A percentile compares a stretch with the other conserved stretches of the same genome.
These are phyloP conservation scores for Plantago lanceolata DNA, from an alignment of 305 asterid genomes.

Conservation along the genomic window DNA sequence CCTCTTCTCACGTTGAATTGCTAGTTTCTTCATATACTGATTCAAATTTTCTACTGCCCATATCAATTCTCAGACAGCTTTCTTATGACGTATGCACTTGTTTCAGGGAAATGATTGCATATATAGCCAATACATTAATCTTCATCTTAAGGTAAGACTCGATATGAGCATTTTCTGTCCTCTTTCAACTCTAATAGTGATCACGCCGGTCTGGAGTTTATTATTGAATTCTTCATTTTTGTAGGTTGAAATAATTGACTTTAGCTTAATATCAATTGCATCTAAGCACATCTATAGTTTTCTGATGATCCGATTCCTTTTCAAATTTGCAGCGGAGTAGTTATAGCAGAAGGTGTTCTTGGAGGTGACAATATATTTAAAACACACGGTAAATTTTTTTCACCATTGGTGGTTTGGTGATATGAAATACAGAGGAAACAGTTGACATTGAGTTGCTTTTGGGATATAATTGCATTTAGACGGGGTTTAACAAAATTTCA, in stretches of 20 bases:
- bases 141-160: conserved; percentile 79
- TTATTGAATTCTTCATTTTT: background rate
- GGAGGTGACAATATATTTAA: conserved; percentile 42
- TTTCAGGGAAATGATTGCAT: conserved; percentile 98
- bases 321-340: conserved; percentile 77
- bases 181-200: background rate
- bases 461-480: background rate
- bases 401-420: conserved; percentile 8
- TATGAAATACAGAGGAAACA: background rate
- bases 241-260: conserved; percentile 8
- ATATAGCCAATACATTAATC: conserved; percentile 90
- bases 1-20: background rate
- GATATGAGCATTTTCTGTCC: conserved; percentile 18
- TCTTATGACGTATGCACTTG: conserved; percentile 32
- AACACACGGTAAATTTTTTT: conserved; percentile 53
- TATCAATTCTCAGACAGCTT: conserved; percentile 20
- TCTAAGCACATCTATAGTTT: background rate
- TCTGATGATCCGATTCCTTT: conserved; percentile 15
- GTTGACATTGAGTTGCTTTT: background rate
- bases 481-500: background rate
- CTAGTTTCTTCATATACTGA: conserved; percentile 1
- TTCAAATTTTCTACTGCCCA: conserved; percentile 15
- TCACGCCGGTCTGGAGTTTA: background rate
- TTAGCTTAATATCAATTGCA: conserved; percentile 3
- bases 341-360: conserved; percentile 85